These are phyloP conservation scores for Lojkania enalia DNA, from an alignment of 2,329 filamentous ascomycete genomes.

Conservation along the genomic window DNA sequence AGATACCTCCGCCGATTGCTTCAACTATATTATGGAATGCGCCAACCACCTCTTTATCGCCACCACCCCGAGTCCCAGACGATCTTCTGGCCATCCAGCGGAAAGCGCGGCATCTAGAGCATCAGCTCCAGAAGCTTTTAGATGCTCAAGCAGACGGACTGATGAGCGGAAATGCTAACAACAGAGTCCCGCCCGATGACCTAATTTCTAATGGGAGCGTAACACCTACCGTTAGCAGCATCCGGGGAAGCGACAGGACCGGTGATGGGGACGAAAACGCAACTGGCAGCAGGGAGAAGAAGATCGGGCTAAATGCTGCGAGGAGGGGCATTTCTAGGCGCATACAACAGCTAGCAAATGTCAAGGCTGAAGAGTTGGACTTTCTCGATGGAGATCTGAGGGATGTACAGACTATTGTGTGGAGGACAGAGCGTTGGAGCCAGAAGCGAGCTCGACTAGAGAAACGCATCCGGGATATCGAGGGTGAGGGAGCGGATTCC, in stretches of 20 bases:
- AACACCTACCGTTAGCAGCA: conserved; percentile 51
- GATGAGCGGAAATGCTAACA: conserved; percentile 50
- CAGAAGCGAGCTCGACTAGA: conserved; percentile 59
- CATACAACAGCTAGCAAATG: conserved; percentile 64
- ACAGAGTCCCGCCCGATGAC: conserved; percentile 45
- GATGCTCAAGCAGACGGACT: conserved; percentile 65
- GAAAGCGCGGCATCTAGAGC: conserved; percentile 58
- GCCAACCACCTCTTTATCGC: conserved; percentile 27
- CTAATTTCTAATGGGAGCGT: conserved; percentile 53
- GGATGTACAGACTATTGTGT: conserved; percentile 61
- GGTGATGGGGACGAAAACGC: conserved; percentile 21
- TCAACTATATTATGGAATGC: conserved; percentile 39
- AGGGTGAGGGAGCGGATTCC: conserved; percentile 61
- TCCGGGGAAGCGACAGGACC: conserved; percentile 36
- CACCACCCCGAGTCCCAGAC: conserved; percentile 37
- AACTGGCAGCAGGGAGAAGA: conserved; percentile 52
- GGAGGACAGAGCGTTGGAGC: conserved; percentile 62
- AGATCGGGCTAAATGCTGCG: conserved; percentile 62
- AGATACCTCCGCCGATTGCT: conserved; percentile 39
- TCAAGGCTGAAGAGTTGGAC: conserved; percentile 71
- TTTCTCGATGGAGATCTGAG: conserved; percentile 61
- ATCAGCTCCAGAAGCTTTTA: conserved; percentile 61
- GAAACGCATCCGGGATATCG: conserved; percentile 59
- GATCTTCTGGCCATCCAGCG: conserved; percentile 56
- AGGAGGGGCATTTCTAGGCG: conserved; percentile 66